Base-by-base conservation (phyloP, 1,139 yeast genomes). In the Kodamaea anthophila region DNA sequence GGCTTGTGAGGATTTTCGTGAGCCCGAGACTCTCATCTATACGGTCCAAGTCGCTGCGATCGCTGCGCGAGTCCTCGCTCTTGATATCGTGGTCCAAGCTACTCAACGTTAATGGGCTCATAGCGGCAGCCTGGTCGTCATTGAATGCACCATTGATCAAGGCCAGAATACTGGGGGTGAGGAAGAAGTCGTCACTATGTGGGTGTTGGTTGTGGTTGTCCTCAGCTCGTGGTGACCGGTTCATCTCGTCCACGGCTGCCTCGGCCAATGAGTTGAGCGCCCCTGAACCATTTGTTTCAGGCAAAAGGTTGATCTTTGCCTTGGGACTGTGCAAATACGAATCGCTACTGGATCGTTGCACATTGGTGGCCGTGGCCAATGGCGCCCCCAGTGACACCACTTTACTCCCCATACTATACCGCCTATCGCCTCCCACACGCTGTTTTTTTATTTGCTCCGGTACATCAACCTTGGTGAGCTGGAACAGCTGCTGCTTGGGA, bases 131-230 rank as follows among this genome's bases (percentile, higher is more conserved):
- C 9, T 39, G 45, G 7, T 50, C 58, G 11, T 49, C 58, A 21
- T 57, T 58, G 40, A 68, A 66, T 5, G 74, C 74, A 37, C 52
- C 46, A 29, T 54, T 60, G 18, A 70, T 60, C 20, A 70, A 44
- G 2, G 70, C 66, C 0, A 74, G 60, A 21, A 68, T 51, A 1
- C 69, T 55, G 1, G 76, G 76, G 3, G 71, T 57, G 9, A 58
- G 41, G 26, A 49, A 46, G 5, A 52, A 30, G 19, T 54, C 53
- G 5, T 16, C 8, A 9, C 18, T 16, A 16, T 16, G 18, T 6
- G 8, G 6, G 6, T 6, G 8, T 6, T 16, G 6, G 9, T 16
- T 6, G 18, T 16, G 18, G 18, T 16, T 16, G 9, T 16, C 9
- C 8, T 10, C 23, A 5, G 21, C 23, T 6, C 34, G 21, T 9